phyloP scores from a whole-genome alignment of 352 stramenopile genomes.

The Thalassiosira livingstoniorum region DNA sequence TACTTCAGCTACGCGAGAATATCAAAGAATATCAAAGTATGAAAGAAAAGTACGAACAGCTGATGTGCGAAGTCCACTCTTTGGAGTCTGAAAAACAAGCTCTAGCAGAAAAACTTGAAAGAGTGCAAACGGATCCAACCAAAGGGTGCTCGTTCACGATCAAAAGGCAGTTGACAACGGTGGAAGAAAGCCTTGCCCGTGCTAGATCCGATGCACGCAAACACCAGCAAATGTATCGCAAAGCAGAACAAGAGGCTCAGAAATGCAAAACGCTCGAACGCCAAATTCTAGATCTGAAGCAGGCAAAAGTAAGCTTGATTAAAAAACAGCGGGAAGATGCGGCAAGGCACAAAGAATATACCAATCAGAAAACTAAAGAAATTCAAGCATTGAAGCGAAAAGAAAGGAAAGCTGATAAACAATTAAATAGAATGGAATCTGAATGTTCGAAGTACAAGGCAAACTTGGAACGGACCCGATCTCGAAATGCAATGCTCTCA shows the following conservation, averaged over 20 bases:
- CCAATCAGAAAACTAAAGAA: slow-evolving; percentile 79
- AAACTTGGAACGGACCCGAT: slow-evolving; percentile 75
- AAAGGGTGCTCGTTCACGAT: slow-evolving; percentile 76
- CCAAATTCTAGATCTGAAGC: slow-evolving; percentile 80
- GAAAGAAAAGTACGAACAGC: slow-evolving; percentile 81
- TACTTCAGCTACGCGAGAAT: slow-evolving; percentile 79
- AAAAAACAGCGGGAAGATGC: slow-evolving; percentile 81
- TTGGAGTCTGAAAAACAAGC: slow-evolving; percentile 79
- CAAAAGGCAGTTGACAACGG: slow-evolving; percentile 77
- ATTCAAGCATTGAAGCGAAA: slow-evolving; percentile 77
- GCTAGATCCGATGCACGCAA: slow-evolving; percentile 70
- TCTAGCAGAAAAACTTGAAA: slow-evolving; percentile 75
- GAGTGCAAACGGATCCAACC: slow-evolving; percentile 68
- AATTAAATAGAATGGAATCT: slow-evolving; percentile 75
- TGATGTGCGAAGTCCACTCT: slow-evolving; percentile 78
- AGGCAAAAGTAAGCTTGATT: slow-evolving; percentile 69
- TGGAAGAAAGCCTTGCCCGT: slow-evolving; percentile 71
- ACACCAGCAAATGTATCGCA: slow-evolving; percentile 77
- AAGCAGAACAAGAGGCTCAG: slow-evolving; percentile 74
- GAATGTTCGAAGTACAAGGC: slow-evolving; percentile 76
- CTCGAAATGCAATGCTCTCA: slow-evolving; percentile 72
- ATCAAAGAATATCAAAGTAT: slow-evolving; percentile 82
- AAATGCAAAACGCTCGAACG: slow-evolving; percentile 75
- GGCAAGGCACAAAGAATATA: slow-evolving; percentile 68
- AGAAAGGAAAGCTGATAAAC: slow-evolving; percentile 69